A percentile compares a stretch with the other conserved stretches of the same genome.
phyloP scores from a whole-genome alignment of 2,329 filamentous ascomycete genomes.

The Ophiostoma piceae region DNA sequence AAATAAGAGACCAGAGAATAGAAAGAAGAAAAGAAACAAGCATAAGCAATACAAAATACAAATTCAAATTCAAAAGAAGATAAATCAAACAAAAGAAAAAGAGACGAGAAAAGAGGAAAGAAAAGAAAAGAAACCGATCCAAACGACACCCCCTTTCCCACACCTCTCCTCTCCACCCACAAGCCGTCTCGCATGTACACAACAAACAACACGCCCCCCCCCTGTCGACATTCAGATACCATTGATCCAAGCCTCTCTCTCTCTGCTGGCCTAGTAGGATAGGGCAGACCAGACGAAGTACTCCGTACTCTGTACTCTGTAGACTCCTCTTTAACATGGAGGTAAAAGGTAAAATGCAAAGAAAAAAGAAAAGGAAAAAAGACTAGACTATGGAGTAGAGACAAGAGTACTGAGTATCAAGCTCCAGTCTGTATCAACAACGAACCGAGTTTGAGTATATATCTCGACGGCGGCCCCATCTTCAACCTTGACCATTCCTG shows the following conservation, averaged over 20 bases:
- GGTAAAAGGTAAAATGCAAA: background rate
- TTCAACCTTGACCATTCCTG: conserved; percentile 3
- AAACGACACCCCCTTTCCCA: conserved; percentile 7
- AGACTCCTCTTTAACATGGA: background rate
- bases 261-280: conserved; percentile 4
- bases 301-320: background rate
- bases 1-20: background rate
- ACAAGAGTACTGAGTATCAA: conserved; percentile 14
- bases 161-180: conserved; percentile 7
- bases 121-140: conserved; percentile 14
- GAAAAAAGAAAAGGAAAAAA: background rate
- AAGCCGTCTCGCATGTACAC: background rate
- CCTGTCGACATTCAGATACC: conserved; percentile 6
- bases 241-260: conserved; percentile 11
- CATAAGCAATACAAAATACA: background rate
- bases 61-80: background rate
- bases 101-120: background rate
- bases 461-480: conserved; percentile 25
- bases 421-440: conserved; percentile 13
- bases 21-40: background rate
- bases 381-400: conserved; percentile 1
- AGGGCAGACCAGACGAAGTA: conserved; percentile 13
- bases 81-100: background rate
- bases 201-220: conserved; percentile 2
- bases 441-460: conserved; percentile 22